phyloP scores from a whole-genome alignment of 768 basidiomycete species.

The Suillus occidentalis region DNA sequence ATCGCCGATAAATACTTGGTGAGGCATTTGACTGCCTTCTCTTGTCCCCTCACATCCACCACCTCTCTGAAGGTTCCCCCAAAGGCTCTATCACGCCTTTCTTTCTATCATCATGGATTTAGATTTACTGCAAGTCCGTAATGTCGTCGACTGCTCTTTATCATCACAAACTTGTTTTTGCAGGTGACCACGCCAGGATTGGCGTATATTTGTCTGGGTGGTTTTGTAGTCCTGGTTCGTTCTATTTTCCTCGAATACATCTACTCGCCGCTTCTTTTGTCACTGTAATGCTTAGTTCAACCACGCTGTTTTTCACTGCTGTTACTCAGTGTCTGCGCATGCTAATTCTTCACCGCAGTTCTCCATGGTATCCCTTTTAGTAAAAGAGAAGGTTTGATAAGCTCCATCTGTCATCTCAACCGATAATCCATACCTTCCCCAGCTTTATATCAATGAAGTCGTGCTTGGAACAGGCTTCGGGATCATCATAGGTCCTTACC shows the following conservation, averaged over 20 bases:
- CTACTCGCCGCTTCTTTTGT: background rate
- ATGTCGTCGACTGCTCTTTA: background rate
- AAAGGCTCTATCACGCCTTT: background rate
- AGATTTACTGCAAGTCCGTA: conserved; percentile 28
- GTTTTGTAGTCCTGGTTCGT: conserved; percentile 49
- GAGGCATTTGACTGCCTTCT: background rate
- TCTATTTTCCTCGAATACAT: background rate
- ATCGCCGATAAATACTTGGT: background rate
- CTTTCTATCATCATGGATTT: conserved; percentile 15
- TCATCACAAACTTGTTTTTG: conserved; percentile 24
- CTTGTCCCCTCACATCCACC: background rate
- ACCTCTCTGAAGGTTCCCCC: background rate
- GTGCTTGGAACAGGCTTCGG: conserved; percentile 79
- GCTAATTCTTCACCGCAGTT: conserved; percentile 48
- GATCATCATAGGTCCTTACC: conserved; percentile 67
- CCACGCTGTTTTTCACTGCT: background rate
- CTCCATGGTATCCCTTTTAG: conserved; percentile 77
- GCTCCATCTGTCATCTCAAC: background rate
- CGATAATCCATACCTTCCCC: background rate
- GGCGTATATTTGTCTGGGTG: conserved; percentile 65
- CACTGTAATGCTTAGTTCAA: background rate
- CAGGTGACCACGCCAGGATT: conserved; percentile 55
- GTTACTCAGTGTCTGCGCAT: background rate
- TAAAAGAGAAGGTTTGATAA: conserved; percentile 70
- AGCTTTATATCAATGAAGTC: conserved; percentile 92